Conservation (phyloP, 129 eudicot genomes). For the Flaveria ramosissima region DNA sequence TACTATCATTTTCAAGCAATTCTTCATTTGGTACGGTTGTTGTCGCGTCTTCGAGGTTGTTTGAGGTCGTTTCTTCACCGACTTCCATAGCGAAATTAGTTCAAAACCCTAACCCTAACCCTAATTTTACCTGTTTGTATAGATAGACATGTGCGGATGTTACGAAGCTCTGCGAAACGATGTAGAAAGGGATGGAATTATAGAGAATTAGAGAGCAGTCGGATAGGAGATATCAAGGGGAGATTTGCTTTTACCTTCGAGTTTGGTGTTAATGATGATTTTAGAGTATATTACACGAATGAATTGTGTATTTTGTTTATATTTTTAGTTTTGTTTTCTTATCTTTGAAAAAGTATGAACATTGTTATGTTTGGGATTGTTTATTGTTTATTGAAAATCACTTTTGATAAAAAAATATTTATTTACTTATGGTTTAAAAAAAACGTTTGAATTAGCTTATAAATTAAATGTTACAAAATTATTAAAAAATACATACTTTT, state of each 20-base stretch:
- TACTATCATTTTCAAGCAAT: slow-evolving; percentile 8
- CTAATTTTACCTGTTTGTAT: slow-evolving; percentile 18
- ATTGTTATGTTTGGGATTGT: too few relatives aligned
- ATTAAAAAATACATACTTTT: too few relatives aligned
- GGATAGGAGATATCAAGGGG: slow-evolving; percentile 13
- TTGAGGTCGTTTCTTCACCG: slow-evolving; percentile 24
- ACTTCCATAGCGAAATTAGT: slow-evolving; percentile 30
- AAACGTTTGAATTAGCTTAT: too few relatives aligned
- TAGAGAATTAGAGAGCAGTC: neutral
- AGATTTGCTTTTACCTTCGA: neutral
- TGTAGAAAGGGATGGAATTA: slow-evolving; percentile 2
- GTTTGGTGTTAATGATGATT: neutral
- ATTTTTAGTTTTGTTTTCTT: too few relatives aligned
- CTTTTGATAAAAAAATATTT: too few relatives aligned
- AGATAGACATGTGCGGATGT: slow-evolving; percentile 40
- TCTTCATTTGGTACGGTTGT: slow-evolving; percentile 25
- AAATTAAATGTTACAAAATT: too few relatives aligned
- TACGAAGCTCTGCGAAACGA: slow-evolving; percentile 34
- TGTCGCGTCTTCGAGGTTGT: slow-evolving; percentile 5
- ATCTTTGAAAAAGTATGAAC: too few relatives aligned
- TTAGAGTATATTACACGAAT: too few relatives aligned
- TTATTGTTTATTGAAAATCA: too few relatives aligned
- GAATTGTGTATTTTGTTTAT: too few relatives aligned
- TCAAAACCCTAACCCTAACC: slow-evolving; percentile 41
- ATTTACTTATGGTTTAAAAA: too few relatives aligned